Evolutionary conservation across 306 rosid genomes (phyloP), one percentile per base, ranked within the genome.

Genomic region (Acacia acuminata): DNA sequence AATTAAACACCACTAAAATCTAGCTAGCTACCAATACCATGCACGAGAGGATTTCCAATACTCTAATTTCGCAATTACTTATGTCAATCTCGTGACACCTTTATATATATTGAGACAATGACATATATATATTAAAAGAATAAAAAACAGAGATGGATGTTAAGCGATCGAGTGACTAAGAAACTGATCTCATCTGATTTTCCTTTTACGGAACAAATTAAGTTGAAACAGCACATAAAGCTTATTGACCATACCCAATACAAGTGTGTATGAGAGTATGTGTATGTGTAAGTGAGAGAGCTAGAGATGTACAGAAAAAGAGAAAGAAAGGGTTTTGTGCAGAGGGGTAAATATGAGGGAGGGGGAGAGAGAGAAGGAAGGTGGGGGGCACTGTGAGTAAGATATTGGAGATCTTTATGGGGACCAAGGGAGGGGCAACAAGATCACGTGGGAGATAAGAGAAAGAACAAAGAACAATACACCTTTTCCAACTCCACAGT

Each of bases 351-450:
- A 45, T 45, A 45, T 20, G 70, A 48, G 64, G 44, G 58, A 83
- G 22, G 56, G 22, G 72, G 32, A 40, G 78, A 13, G 77, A 67
- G 61, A 80, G 32, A 30, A 44, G 20, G 45, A 42, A 65, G 22
- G 86, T 63, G 82, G 83, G 81, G 88, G 89, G 82, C 82, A 85
- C 92, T 90, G 83, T 81, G 48, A 81, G 16, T 78, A 84, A 87
- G 97, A 93, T 93, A 81, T 60, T 84, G 78, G 24, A 88, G 80
- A 93, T 93, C 97, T 88, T 85, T 85, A 83, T 85, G 78, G 96
- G 97, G 97, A 91, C 88, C 64, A 76, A 83, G 36, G 55, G 58
- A 80, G 65, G 43, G 45, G 61, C 42, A 38, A 89, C 64, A 42
- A 75, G 78, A 84, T 91, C 90, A 79, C 89, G 90, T 90, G 91